phyloP scores from a whole-genome alignment of 2,329 filamentous ascomycete species.

The Alternaria ethzedia region DNA sequence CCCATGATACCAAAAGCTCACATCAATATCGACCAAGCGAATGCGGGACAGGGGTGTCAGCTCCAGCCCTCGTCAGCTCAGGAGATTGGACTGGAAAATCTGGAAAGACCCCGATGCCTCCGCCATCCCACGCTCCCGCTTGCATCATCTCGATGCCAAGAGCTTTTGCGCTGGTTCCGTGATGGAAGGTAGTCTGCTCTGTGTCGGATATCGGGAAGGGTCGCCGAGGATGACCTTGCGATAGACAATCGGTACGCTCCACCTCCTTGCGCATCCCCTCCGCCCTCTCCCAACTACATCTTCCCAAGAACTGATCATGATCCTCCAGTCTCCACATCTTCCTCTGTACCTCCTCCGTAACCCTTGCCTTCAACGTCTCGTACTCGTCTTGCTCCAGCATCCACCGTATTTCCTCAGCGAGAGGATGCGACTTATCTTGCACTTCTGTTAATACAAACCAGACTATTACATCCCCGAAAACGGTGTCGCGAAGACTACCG shows the following conservation, averaged over 20 bases:
- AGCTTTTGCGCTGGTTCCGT: not conserved
- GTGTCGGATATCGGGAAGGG: accelerated
- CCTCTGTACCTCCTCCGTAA: not conserved
- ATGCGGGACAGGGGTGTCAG: not conserved
- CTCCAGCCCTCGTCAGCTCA: not conserved
- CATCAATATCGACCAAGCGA: not conserved
- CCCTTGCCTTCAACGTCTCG: not conserved
- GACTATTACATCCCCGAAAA: not conserved
- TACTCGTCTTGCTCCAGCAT: not conserved
- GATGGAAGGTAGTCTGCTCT: not conserved
- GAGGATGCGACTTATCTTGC: not conserved
- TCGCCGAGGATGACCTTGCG: not conserved
- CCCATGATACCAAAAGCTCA: accelerated
- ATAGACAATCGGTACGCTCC: not conserved
- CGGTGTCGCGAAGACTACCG: not conserved
- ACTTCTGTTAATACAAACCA: not conserved
- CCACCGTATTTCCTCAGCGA: not conserved
- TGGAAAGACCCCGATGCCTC: not conserved
- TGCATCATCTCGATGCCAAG: not conserved
- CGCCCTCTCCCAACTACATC: not conserved
- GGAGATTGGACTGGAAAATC: not conserved
- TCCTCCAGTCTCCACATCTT: not conserved
- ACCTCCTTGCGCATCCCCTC: not conserved
- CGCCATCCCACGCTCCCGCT: not conserved
- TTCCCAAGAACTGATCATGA: not conserved